These are phyloP conservation scores for Fomitopsis palustris DNA, from an alignment of 1,284 basidiomycete species.

Conservation along the genomic window DNA sequence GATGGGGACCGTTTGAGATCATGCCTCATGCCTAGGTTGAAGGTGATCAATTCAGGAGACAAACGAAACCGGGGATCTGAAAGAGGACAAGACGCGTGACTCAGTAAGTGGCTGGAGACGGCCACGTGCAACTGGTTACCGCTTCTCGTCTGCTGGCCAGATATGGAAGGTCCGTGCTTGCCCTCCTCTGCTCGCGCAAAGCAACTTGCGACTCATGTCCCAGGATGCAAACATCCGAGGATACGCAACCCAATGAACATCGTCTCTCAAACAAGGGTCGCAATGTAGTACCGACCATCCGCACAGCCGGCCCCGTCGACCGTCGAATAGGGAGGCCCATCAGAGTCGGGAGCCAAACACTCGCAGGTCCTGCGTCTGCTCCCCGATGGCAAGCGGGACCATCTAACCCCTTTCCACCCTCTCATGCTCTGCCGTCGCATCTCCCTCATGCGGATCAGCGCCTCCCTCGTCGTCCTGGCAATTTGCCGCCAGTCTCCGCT, in stretches of 20 bases:
- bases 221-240: conserved; percentile 30
- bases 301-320: conserved; percentile 9
- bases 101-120: not conserved
- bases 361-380: not conserved
- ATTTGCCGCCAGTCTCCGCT: not conserved
- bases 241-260: conserved; percentile 41
- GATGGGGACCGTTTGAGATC: not conserved
- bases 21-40: not conserved
- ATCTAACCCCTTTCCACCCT: not conserved
- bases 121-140: not conserved
- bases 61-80: not conserved
- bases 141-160: not conserved
- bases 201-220: not conserved
- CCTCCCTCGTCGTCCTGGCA: not conserved
- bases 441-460: not conserved
- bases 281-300: conserved; percentile 30
- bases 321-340: conserved; percentile 2
- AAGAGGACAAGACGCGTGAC: not conserved
- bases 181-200: not conserved
- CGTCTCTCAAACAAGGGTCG: conserved; percentile 35
- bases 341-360: not conserved
- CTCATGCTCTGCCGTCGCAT: not conserved
- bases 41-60: not conserved
- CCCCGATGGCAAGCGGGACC: not conserved
- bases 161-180: not conserved